Conservation (phyloP, 1,139 yeast genomes). For the Wickerhamomyces sp. region DNA sequence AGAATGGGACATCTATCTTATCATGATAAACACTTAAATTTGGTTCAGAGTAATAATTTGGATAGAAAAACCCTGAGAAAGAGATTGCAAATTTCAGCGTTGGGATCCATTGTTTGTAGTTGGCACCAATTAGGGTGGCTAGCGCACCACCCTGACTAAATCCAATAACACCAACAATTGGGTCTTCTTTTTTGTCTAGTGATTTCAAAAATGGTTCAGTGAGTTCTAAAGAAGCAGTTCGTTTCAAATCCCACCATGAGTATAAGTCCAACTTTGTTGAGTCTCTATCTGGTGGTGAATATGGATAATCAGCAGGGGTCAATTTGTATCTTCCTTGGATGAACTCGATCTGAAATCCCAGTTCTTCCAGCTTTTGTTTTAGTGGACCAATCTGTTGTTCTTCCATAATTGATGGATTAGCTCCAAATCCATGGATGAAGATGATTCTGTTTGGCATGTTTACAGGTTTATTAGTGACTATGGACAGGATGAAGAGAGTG, state of each 20-base stretch:
- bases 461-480: too few relatives aligned
- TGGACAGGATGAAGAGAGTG: too few relatives aligned
- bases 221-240: background rate
- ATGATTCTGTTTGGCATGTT: background rate
- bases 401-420: conserved; percentile 5
- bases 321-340: conserved; percentile 6
- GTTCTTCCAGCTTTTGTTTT: background rate
- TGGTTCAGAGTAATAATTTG: background rate
- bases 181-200: conserved; percentile 1
- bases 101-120: conserved; percentile 6
- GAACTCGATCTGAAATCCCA: conserved; percentile 4
- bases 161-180: conserved; percentile 9
- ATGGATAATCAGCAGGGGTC: conserved; percentile 3
- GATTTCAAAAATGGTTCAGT: conserved; percentile 3
- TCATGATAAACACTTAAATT: conserved; percentile 1
- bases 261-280: conserved; percentile 2
- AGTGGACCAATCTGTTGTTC: conserved; percentile 2
- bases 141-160: conserved; percentile 11
- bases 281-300: conserved; percentile 7
- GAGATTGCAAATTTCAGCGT: conserved; percentile 7
- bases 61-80: conserved; percentile 4
- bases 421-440: conserved; percentile 11
- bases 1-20: conserved; percentile 2
- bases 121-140: conserved; percentile 4
- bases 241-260: conserved; percentile 9